Base-by-base conservation (phyloP, 2,329 filamentous ascomycete species). In the Trichophyton simii region DNA sequence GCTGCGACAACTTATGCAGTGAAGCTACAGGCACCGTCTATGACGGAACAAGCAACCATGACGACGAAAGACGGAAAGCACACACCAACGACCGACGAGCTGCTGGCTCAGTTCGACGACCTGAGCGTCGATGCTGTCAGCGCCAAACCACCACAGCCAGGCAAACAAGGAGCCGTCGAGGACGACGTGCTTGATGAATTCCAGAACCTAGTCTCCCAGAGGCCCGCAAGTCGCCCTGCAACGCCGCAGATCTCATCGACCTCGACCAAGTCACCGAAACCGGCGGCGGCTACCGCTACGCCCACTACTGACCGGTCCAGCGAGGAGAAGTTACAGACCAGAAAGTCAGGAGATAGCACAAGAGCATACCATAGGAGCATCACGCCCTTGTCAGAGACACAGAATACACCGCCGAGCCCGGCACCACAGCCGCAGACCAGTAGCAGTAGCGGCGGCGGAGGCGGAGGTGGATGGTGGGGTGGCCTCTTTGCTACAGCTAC, bases 141-240 rank as follows among this genome's bases (percentile, higher is more conserved):
- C 41, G 63, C 64, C 44, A 61, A 67, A n/a, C 50, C 66, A 22
- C 28, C 41, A 18, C 44, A 44, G 13, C 25, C 28, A 52, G 42
- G 41, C 18, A 13, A 42, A 8, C 50, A 64, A 22, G 58, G 57
- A n/a, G 70, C 73, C 63, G 68, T 70, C 15, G 81, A 86, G 68
- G 82, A 89, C 67, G 91, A 96, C 72, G 84, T 92, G 62, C 82
- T 97, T 44, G 91, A 91, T 64, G 91, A 96, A 68, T 83, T 97
- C 64, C 89, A 95, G 72, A 86, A 86, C 67, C 83, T 95, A 50
- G 89, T 84, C 68, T 81, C 83, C 60, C 85, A 88, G 72, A 80
- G 86, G 70, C 82, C 88, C 36, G 70, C 78, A 64, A 85, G 85
- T 65, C 85, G 91, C 57, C 89, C 92, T 15, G 87, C 89, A 69